Percentiles rank a stretch among this genome's conserved stretches.
phyloP scores from a whole-genome alignment of 1,284 basidiomycete species.

The Flammula alnicola region DNA sequence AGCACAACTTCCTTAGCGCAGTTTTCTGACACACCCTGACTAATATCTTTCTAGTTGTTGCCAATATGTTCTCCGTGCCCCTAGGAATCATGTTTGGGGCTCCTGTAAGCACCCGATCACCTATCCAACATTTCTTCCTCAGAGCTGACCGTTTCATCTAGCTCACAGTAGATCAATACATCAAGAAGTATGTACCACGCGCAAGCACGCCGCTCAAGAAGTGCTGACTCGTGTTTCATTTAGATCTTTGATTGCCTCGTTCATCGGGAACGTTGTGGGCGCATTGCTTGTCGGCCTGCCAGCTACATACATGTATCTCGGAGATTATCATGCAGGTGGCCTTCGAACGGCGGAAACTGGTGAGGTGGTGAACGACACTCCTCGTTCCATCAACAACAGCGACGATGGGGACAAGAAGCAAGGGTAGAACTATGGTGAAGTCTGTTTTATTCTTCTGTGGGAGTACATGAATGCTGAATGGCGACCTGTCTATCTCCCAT shows the following conservation, averaged over 20 bases:
- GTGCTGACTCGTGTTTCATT: background rate
- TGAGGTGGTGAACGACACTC: slow-evolving; percentile 13
- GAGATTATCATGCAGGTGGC: slow-evolving; percentile 35
- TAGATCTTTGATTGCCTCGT: slow-evolving; percentile 70
- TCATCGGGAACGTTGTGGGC: slow-evolving; percentile 73
- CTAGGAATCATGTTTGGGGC: slow-evolving; percentile 76
- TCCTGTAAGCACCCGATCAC: slow-evolving; percentile 48
- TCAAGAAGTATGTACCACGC: slow-evolving; percentile 57
- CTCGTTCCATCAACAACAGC: slow-evolving; percentile 6
- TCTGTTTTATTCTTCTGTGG: background rate
- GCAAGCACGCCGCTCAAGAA: background rate
- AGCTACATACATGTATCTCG: slow-evolving; percentile 62
- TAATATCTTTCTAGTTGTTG: slow-evolving; percentile 38
- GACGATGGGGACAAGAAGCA: slow-evolving; percentile 12
- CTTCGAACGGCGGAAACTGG: slow-evolving; percentile 21
- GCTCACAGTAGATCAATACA: slow-evolving; percentile 64
- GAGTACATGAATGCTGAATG: too few relatives aligned
- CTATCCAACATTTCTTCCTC: background rate
- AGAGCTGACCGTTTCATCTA: slow-evolving; percentile 26
- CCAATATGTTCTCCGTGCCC: slow-evolving; percentile 79
- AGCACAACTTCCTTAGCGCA: slow-evolving; percentile 20
- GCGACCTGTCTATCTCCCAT: too few relatives aligned
- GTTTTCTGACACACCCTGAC: background rate
- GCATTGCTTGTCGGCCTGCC: slow-evolving; percentile 67
- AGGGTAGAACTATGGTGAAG: slow-evolving; percentile 3